phyloP scores from a whole-genome alignment of 257 asterid species.

The Mentha longifolia region DNA sequence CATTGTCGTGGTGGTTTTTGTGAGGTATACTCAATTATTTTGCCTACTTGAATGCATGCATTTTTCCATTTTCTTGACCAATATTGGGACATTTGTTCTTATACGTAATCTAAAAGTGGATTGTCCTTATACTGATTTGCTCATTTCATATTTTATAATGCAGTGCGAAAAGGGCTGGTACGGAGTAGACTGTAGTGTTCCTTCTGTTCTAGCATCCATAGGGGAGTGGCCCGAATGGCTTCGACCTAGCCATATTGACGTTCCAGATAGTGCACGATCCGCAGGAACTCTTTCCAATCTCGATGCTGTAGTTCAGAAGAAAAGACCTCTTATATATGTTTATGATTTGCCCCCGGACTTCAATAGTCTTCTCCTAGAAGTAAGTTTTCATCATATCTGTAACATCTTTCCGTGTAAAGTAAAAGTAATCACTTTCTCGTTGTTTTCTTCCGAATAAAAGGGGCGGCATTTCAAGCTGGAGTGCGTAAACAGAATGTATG shows the following conservation, averaged over 20 bases:
- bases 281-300: slow-evolving; percentile 49
- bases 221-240: slow-evolving; percentile 91
- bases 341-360: slow-evolving; percentile 91
- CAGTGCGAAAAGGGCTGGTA: slow-evolving; percentile 93
- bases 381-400: slow-evolving; percentile 17
- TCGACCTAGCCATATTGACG: slow-evolving; percentile 66
- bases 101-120: no score
- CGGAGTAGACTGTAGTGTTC: slow-evolving; percentile 91
- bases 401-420: slow-evolving; percentile 12
- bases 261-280: slow-evolving; percentile 53
- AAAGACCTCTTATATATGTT: slow-evolving; percentile 86
- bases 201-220: slow-evolving; percentile 75
- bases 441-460: slow-evolving; percentile 42
- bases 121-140: not conserved
- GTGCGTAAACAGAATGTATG: slow-evolving; percentile 91
- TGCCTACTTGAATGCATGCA: not conserved
- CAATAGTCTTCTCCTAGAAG: slow-evolving; percentile 93
- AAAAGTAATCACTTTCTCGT: not conserved
- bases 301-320: slow-evolving; percentile 69
- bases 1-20: slow-evolving; percentile 94
- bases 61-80: no score
- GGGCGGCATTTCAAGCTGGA: slow-evolving; percentile 86
- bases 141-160: slow-evolving; percentile 28
- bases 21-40: slow-evolving; percentile 59
- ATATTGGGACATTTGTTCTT: no score